Base-by-base conservation (phyloP, 2,329 filamentous ascomycete species). In the Aureobasidium sp. region DNA sequence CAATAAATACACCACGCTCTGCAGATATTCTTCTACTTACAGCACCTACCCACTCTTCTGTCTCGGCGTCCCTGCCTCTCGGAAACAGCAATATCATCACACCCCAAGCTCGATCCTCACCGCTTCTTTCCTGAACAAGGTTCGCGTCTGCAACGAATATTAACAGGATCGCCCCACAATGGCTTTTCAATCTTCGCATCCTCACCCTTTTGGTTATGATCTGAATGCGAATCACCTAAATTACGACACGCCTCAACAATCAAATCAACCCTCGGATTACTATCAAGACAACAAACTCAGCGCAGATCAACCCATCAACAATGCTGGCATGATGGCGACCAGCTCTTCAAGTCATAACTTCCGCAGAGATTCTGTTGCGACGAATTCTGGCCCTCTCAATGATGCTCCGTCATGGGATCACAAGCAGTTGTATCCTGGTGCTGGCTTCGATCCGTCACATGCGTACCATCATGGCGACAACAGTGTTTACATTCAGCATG, bases 281-380 rank as follows among this genome's bases (percentile, higher is more conserved):
- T 59, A 49, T 34, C 55, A 14, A 21, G 55, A 49, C 8, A 49
- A 13, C 5, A 49, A 42, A 41, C 11, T 9, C 16, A 9, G 2
- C 32, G 44, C 25, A 14, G 45, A 59, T 49, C 55, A 49, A 48
- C 2, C 54, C 13, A 32, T 39, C 25, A 49, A 59, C 27, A 54
- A 72, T 72, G 68, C 67, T 25, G 50, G n/a, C 32, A 61, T 55
- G 71, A 65, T 70, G 68, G 59, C 69, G 66, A 36, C 61, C 59
- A 61, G 59, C 61, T 57, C 50, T 61, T 61, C 62, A 1, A 48
- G 66, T 27, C 53, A 62, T 8, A 68, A 65, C 64, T 49, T 49
- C 29, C 69, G 71, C 63, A 73, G 70, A 62, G 70, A 70, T 63
- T 73, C 71, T 25, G 67, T 72, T 48, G 69, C 70, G 48, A 67